Evolutionary conservation across 371 early-diverging fungal genomes (phyloP).

Genomic region (Mycotypha africana): DNA sequence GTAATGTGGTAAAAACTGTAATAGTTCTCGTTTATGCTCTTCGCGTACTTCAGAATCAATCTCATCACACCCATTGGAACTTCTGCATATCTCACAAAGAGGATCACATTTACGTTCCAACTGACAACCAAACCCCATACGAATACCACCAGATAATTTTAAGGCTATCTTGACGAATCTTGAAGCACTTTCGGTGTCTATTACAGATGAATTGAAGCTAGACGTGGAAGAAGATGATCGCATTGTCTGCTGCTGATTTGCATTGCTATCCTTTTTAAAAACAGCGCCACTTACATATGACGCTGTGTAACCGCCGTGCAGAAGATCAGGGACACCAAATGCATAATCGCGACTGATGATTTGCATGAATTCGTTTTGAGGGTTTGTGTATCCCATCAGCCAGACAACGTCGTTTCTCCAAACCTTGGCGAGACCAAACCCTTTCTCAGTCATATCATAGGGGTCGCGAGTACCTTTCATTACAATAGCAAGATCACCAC

Average conservation of each 20-base stretch:
- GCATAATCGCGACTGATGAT: slow-evolving; percentile 42
- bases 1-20: slow-evolving; percentile 49
- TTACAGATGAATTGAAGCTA: slow-evolving; percentile 9
- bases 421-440: slow-evolving; percentile 40
- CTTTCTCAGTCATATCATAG: slow-evolving; percentile 36
- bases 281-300: slow-evolving; percentile 18
- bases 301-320: slow-evolving; percentile 31
- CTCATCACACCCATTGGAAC: slow-evolving; percentile 15
- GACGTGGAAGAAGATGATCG: slow-evolving; percentile 5
- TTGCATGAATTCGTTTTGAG: slow-evolving; percentile 39
- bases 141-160: slow-evolving; percentile 34
- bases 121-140: slow-evolving; percentile 42
- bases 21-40: slow-evolving; percentile 22
- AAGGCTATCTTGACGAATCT: slow-evolving; percentile 25
- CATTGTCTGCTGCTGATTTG: not conserved
- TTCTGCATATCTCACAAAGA: slow-evolving; percentile 18
- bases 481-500: slow-evolving; percentile 49
- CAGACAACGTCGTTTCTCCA: slow-evolving; percentile 41
- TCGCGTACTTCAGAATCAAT: slow-evolving; percentile 5
- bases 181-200: slow-evolving; percentile 8
- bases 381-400: slow-evolving; percentile 34
- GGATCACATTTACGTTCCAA: slow-evolving; percentile 39
- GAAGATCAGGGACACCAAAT: slow-evolving; percentile 44
- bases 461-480: slow-evolving; percentile 47
- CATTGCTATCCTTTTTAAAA: too few species aligned